phyloP scores from a whole-genome alignment of 2,329 filamentous ascomycete genomes.

The Phialophora verrucosa region DNA sequence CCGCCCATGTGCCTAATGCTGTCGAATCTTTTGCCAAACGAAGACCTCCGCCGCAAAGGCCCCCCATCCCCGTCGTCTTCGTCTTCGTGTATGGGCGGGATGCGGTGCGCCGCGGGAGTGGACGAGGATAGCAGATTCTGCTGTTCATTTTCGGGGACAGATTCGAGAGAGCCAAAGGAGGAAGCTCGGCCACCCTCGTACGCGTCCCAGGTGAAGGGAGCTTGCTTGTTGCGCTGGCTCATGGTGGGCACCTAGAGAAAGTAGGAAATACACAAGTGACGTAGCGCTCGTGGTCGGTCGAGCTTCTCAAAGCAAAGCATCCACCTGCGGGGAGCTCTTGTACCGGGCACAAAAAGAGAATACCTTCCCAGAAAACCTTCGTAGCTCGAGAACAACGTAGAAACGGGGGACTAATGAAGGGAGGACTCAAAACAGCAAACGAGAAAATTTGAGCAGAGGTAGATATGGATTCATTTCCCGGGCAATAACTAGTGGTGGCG shows the following conservation, averaged over 20 bases:
- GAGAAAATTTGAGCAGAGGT: neutral
- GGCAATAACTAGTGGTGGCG: conserved; percentile 13
- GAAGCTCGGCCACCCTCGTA: conserved; percentile 43
- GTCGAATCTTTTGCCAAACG: conserved; percentile 56
- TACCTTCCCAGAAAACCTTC: conserved; percentile 9
- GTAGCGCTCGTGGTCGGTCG: neutral
- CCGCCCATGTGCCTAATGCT: conserved; percentile 73
- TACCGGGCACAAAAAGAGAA: conserved; percentile 8
- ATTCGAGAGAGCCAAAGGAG: conserved; percentile 41
- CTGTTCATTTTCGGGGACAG: conserved; percentile 40
- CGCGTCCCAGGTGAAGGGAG: conserved; percentile 41
- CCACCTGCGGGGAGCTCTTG: neutral
- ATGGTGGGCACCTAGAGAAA: conserved; percentile 23
- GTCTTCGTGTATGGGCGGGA: conserved; percentile 27
- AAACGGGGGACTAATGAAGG: neutral
- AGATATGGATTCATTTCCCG: conserved; percentile 6
- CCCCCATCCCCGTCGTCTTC: conserved; percentile 34
- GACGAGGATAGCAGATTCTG: conserved; percentile 33
- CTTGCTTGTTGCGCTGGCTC: conserved; percentile 34
- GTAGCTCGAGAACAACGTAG: neutral
- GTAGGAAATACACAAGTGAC: conserved; percentile 6
- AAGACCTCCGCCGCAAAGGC: conserved; percentile 42
- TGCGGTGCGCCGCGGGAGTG: conserved; percentile 27
- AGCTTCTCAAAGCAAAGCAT: conserved; percentile 8
- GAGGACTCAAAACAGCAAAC: neutral